These are phyloP conservation scores for Arthrocladium fulminans DNA, from an alignment of 2,329 filamentous ascomycete genomes.

Conservation along the genomic window DNA sequence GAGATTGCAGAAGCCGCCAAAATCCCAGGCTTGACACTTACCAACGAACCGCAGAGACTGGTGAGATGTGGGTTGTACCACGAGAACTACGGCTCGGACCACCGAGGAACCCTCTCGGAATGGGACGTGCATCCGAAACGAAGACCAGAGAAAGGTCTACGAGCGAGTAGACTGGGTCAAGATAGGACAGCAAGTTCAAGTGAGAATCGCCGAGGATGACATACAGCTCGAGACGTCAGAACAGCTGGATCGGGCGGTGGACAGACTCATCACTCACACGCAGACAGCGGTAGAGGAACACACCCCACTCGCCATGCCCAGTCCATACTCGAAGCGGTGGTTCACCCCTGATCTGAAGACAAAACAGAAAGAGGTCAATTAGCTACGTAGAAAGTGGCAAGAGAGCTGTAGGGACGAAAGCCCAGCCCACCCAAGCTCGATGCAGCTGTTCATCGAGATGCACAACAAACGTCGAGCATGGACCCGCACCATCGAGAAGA, in stretches of 20 bases:
- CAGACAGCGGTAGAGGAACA: slow-evolving; percentile 13
- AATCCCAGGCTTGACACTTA: too few species aligned
- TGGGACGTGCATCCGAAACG: slow-evolving; percentile 19
- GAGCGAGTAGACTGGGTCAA: slow-evolving; percentile 12
- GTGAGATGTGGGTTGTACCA: slow-evolving; percentile 23
- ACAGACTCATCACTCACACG: slow-evolving; percentile 5
- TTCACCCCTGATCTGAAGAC: slow-evolving; percentile 23
- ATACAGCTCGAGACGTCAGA: background rate
- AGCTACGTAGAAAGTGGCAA: slow-evolving; percentile 19
- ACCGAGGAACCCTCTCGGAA: slow-evolving; percentile 13
- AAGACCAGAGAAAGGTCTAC: slow-evolving; percentile 5
- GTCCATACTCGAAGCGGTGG: slow-evolving; percentile 23
- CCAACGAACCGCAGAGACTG: slow-evolving; percentile 9
- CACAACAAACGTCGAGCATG: slow-evolving; percentile 13
- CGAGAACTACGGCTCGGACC: slow-evolving; percentile 21
- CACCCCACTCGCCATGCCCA: slow-evolving; percentile 11
- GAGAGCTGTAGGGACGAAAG: slow-evolving; percentile 10
- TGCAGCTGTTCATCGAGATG: slow-evolving; percentile 11
- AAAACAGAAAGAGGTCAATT: slow-evolving; percentile 20
- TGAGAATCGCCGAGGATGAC: background rate
- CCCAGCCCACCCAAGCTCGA: slow-evolving; percentile 5
- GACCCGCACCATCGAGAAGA: slow-evolving; percentile 14
- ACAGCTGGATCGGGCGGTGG: slow-evolving; percentile 2
- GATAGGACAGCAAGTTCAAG: slow-evolving; percentile 9
- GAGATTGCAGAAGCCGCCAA: too few species aligned